Percentiles rank a stretch among this genome's conserved stretches.
Conservation (phyloP, 2,329 filamentous ascomycete genomes). For the Diaporthe caulivora region DNA sequence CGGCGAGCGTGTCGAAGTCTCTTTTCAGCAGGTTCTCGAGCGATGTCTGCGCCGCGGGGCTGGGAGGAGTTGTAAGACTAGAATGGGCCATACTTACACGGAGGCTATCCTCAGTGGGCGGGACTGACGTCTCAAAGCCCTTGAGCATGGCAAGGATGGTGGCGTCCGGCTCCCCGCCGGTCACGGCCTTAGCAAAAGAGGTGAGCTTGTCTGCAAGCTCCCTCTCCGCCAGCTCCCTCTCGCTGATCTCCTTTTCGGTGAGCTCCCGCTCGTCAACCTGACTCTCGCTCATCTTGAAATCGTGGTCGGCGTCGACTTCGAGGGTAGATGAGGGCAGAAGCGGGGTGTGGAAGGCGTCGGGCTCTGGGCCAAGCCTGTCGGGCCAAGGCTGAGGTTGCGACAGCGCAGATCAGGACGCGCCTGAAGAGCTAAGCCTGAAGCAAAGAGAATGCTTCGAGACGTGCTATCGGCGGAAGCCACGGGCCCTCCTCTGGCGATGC, state of each 20-base stretch:
- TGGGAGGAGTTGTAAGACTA: not conserved
- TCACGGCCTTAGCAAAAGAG: constrained; percentile 68
- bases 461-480: not conserved
- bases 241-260: constrained; percentile 70
- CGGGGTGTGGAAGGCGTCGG: constrained; percentile 10
- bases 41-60: not conserved
- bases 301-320: constrained; percentile 43
- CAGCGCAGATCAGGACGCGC: not conserved
- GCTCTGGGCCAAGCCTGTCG: not conserved
- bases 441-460: not conserved
- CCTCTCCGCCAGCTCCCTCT: constrained; percentile 82
- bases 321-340: constrained; percentile 28
- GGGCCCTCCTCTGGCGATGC: not conserved
- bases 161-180: constrained; percentile 71
- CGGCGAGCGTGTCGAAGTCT: not conserved
- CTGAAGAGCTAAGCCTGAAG: not conserved
- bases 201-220: constrained; percentile 79
- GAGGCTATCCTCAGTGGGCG: constrained; percentile 89
- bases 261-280: constrained; percentile 78
- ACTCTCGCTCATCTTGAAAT: constrained; percentile 61
- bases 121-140: constrained; percentile 82
- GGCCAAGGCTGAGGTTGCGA: constrained; percentile 16
- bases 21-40: not conserved
- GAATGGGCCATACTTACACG: constrained; percentile 66
- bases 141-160: constrained; percentile 81